phyloP scores from a whole-genome alignment of 257 asterid genomes.

The Solanum ahanhuiri region DNA sequence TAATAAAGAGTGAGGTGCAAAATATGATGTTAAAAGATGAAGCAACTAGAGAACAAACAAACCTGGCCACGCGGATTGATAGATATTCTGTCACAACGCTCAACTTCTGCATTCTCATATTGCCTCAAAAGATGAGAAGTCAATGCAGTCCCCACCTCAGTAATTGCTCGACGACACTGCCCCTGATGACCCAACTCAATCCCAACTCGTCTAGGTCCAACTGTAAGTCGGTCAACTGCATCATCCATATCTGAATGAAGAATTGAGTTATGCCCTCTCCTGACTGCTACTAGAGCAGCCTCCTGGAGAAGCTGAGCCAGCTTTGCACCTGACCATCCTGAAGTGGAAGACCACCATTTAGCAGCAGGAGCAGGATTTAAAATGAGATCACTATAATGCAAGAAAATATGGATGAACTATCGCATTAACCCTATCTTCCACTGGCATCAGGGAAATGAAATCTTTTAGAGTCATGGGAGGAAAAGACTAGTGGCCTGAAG shows the following conservation, averaged over 20 bases:
- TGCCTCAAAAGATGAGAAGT: slow-evolving; percentile 79
- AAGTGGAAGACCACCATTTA: neutral
- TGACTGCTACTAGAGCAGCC: slow-evolving; percentile 97
- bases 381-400: neutral
- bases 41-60: neutral
- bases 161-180: slow-evolving; percentile 84
- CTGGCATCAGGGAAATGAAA: neutral
- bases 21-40: neutral
- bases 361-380: neutral
- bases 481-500: neutral
- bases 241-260: slow-evolving; percentile 78
- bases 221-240: slow-evolving; percentile 96
- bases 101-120: slow-evolving; percentile 71
- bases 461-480: neutral
- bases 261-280: slow-evolving; percentile 73
- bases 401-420: neutral
- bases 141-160: slow-evolving; percentile 81
- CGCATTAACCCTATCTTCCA: neutral
- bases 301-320: slow-evolving; percentile 97
- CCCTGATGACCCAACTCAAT: slow-evolving; percentile 82
- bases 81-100: slow-evolving; percentile 84
- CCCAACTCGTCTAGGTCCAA: slow-evolving; percentile 83
- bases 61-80: slow-evolving; percentile 97
- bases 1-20: neutral
- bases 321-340: slow-evolving; percentile 99